Base-by-base conservation (phyloP, 495 filamentous ascomycete genomes). In the Penicillium macrosclerotiorum region DNA sequence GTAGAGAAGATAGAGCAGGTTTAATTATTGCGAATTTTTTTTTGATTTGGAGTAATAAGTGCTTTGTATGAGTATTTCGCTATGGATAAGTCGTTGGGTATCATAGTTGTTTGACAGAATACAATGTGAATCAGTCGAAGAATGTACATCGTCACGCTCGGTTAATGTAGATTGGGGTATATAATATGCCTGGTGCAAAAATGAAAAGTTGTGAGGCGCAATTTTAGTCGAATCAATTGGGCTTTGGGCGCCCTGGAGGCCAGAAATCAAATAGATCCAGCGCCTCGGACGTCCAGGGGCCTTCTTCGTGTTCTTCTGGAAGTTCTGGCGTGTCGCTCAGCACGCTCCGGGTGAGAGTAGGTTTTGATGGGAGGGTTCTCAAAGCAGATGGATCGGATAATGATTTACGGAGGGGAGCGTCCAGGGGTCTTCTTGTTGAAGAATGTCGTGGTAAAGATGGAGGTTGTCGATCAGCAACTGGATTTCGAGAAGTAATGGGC, bases 281-380 rank as follows among this genome's bases (percentile, higher is more conserved):
- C 5, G 79, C 80, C 54, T 84, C 81, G 0, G 67, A 61, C 13
- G 79, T 80, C 81, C 81, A 84, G 5, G 77, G 73, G 0, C 76
- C 68, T 45, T 63, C 55, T 32, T 64, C 64, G 13, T 20, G 25
- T 3, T 36, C 39, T 19, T 51, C 42, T 9, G 35, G 31, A n/a
- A 52, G 47, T 8, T 60, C 42, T 0, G 41, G 34, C 0, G 23
- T 19, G 3, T 50, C 35, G 33, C 55, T 57, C 5, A 59, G 45
- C 9, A 58, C 52, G 24, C 46, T 60, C n/a, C 54, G 47, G 13
- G 47, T 51, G 23, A 49, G 18, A 9, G 49, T 42, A 8, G 55
- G 45, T 12, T 49, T 38, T 2, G 40, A 16, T 27, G 49, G 53
- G 12, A 54, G 22, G 13, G 49, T 51, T 12, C 33, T 51, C 26